phyloP scores from a whole-genome alignment of 495 filamentous ascomycete genomes.

The Friedmanniomyces simplex region DNA sequence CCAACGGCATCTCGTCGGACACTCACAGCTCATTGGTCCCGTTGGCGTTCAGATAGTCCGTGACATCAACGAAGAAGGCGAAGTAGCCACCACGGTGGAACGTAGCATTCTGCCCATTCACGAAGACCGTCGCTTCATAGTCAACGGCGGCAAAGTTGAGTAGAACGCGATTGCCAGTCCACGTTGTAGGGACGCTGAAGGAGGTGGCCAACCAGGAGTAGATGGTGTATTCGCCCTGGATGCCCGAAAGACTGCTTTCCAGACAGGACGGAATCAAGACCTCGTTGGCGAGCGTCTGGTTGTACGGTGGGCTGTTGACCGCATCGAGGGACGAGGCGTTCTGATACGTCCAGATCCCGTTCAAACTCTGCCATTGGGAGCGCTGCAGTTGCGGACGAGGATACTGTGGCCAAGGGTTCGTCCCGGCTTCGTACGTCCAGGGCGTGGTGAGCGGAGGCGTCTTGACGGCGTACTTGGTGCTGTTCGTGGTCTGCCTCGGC shows the following conservation, averaged over 20 bases:
- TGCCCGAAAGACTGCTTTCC: slow-evolving; percentile 46
- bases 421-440: slow-evolving; percentile 53
- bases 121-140: slow-evolving; percentile 53
- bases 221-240: slow-evolving; percentile 38
- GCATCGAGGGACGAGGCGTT: slow-evolving; percentile 35
- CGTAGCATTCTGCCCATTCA: slow-evolving; percentile 47
- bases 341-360: slow-evolving; percentile 58
- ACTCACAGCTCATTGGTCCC: slow-evolving; percentile 45
- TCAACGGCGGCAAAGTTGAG: slow-evolving; percentile 64
- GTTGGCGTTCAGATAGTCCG: slow-evolving; percentile 35
- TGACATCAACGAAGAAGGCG: slow-evolving; percentile 50
- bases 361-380: slow-evolving; percentile 50
- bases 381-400: slow-evolving; percentile 52
- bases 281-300: slow-evolving; percentile 34
- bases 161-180: slow-evolving; percentile 36
- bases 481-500: slow-evolving; percentile 11
- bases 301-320: slow-evolving; percentile 35
- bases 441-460: slow-evolving; percentile 44
- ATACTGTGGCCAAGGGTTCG: slow-evolving; percentile 56
- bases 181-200: slow-evolving; percentile 43
- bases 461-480: slow-evolving; percentile 21
- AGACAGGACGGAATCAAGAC: slow-evolving; percentile 57
- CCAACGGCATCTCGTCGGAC: neutral
- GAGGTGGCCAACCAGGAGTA: slow-evolving; percentile 53
- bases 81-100: slow-evolving; percentile 54